phyloP scores from a whole-genome alignment of 2,329 filamentous ascomycete species.

The Nannizziopsis barbatae region DNA sequence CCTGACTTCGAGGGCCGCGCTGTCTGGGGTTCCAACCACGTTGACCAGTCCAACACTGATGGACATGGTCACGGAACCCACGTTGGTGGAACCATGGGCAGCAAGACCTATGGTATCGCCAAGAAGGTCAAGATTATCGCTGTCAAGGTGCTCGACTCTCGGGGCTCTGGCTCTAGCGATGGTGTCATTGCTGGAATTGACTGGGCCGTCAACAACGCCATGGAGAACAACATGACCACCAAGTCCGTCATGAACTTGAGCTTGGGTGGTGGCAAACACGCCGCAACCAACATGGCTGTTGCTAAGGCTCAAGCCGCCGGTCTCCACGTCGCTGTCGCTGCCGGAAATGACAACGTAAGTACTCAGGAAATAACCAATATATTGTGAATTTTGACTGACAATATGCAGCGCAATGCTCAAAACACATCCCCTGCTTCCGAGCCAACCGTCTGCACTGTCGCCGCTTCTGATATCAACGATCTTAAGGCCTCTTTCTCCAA shows the following conservation, averaged over 20 bases:
- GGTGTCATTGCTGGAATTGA: conserved; percentile 42
- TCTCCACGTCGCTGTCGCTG: conserved; percentile 33
- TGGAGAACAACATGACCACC: conserved; percentile 20
- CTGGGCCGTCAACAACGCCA: conserved; percentile 28
- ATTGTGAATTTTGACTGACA: background rate
- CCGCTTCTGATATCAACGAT: conserved; percentile 28
- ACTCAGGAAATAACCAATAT: conserved; percentile 18
- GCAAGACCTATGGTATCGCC: conserved; percentile 28
- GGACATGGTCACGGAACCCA: conserved; percentile 33
- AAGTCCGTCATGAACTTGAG: conserved; percentile 30
- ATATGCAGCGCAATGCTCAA: background rate
- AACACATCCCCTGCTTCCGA: conserved; percentile 29
- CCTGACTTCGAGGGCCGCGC: conserved; percentile 30
- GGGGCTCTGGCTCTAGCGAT: conserved; percentile 36
- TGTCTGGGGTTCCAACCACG: conserved; percentile 26
- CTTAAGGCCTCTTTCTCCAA: conserved; percentile 33
- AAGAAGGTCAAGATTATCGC: conserved; percentile 33
- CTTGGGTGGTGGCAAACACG: conserved; percentile 27
- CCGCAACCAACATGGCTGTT: conserved; percentile 32
- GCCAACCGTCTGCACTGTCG: conserved; percentile 31
- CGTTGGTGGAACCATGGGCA: conserved; percentile 29
- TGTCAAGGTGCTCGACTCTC: conserved; percentile 40
- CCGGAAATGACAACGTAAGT: conserved; percentile 29
- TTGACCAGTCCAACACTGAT: conserved; percentile 15
- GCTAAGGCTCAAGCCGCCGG: conserved; percentile 28